Evolutionary conservation across 2,329 filamentous ascomycete species (phyloP).

Genomic region (Curvularia sp.): DNA sequence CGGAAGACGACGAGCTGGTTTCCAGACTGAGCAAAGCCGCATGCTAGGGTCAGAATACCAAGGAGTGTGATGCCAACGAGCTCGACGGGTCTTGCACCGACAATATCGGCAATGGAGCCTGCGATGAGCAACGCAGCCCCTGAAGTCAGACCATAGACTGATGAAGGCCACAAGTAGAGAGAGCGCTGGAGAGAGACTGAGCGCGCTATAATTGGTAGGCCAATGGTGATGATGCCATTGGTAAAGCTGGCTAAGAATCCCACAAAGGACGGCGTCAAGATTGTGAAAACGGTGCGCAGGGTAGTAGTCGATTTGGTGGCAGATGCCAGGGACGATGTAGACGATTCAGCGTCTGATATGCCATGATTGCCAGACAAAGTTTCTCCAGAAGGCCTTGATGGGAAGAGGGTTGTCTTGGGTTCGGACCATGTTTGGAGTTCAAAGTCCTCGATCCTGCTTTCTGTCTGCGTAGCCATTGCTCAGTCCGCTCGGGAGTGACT

Average conservation of each 20-base stretch:
- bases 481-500: not conserved
- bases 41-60: conserved; percentile 54
- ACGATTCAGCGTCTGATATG: conserved; percentile 8
- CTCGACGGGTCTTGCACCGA: conserved; percentile 56
- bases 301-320: not conserved
- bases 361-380: not conserved
- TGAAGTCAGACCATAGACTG: conserved; percentile 51
- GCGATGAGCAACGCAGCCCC: conserved; percentile 59
- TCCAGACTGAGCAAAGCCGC: conserved; percentile 55
- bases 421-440: conserved; percentile 10
- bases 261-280: conserved; percentile 26
- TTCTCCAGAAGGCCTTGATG: not conserved
- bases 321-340: not conserved
- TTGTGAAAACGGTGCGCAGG: conserved; percentile 13
- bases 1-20: conserved; percentile 54
- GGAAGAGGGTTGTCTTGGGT: not conserved
- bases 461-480: conserved; percentile 11
- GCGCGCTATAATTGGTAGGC: conserved; percentile 52
- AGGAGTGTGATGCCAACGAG: conserved; percentile 53
- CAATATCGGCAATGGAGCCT: conserved; percentile 60
- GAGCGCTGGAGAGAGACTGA: conserved; percentile 38
- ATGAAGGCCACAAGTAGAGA: conserved; percentile 45
- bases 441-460: not conserved
- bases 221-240: conserved; percentile 54
- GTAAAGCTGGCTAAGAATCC: conserved; percentile 41